phyloP scores from a whole-genome alignment of 495 filamentous ascomycete genomes.

The Aspergillus indologenus region DNA sequence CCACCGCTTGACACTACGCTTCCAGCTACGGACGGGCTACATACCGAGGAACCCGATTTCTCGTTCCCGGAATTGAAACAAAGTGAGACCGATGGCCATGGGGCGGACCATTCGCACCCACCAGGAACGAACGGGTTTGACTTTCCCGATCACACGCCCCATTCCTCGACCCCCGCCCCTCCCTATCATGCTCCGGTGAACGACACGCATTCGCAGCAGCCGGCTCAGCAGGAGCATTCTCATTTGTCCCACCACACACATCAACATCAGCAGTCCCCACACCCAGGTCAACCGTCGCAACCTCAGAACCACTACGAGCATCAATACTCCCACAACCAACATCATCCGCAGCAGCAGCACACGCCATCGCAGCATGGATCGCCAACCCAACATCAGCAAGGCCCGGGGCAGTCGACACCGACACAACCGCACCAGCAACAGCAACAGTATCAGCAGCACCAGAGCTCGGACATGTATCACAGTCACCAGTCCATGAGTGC shows the following conservation, averaged over 20 bases:
- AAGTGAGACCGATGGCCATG: slow-evolving; percentile 34
- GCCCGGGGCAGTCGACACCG: slow-evolving; percentile 22
- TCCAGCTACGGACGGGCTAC: slow-evolving; percentile 29
- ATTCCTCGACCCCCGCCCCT: slow-evolving; percentile 11
- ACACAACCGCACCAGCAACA: slow-evolving; percentile 32
- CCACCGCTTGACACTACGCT: slow-evolving; percentile 38
- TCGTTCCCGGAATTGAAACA: slow-evolving; percentile 59
- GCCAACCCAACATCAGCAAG: slow-evolving; percentile 25
- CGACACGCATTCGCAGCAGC: slow-evolving; percentile 28
- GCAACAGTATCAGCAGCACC: slow-evolving; percentile 37
- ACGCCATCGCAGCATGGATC: slow-evolving; percentile 11
- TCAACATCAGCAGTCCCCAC: slow-evolving; percentile 4
- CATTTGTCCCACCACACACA: neutral
- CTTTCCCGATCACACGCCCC: slow-evolving; percentile 16
- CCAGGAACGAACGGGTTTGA: slow-evolving; percentile 21
- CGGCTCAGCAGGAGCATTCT: slow-evolving; percentile 9
- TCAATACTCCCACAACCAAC: slow-evolving; percentile 17
- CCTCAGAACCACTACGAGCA: slow-evolving; percentile 15
- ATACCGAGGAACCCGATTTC: slow-evolving; percentile 35
- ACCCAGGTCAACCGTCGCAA: slow-evolving; percentile 8
- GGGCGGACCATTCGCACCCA: slow-evolving; percentile 9
- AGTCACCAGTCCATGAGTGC: slow-evolving; percentile 29
- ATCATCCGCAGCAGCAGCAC: slow-evolving; percentile 16
- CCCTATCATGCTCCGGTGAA: slow-evolving; percentile 30
- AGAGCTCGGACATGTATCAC: slow-evolving; percentile 36